Evolutionary conservation across 2,329 filamentous ascomycete species (phyloP), one percentile per base, ranked within the genome.

Genomic region (Pseudocercospora macadamiae): DNA sequence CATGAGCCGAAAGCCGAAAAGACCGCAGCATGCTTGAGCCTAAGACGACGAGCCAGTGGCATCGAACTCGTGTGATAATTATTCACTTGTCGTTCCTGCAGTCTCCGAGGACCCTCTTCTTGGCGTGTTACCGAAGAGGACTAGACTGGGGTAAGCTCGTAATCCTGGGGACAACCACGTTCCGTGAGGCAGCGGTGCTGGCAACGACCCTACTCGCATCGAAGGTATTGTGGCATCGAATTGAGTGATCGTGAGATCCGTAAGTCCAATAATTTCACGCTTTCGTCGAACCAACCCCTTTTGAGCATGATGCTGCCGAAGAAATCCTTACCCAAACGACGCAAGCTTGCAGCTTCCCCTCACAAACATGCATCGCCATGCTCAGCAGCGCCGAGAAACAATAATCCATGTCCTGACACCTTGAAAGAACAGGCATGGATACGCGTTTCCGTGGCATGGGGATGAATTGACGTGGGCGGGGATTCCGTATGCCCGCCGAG

Each of bases 311-410:
- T 47, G 26, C 39, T 45, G 21, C 21, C 44, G 42, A 19, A 42
- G 10, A 21, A 16, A 42, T 47, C 21, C 21, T 47, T 47, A 16
- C 42, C 4, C 14, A 28, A 47, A 47, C 21, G 14, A 39, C 23
- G 52, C 57, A 39, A 60, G 44, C 52, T 49, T 53, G 36, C 45
- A 60, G 57, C 57, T 60, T 60, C 57, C 57, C 57, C 57, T 60
- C 57, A 60, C 34, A 45, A 30, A 42, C 51, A 47, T 19, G 25
- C 26, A 21, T 30, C 26, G 25, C 47, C 42, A 47, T 47, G 42
- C 47, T 49, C 18, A 49, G 47, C 47, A 34, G 47, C 26, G 26
- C 47, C 45, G 25, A 30, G n/a, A 49, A 26, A 49, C 47, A 49
- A 21, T 26, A 32, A 34, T 21, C 47, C 47, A 49, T 32, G 47